Percentiles rank a stretch among this genome's conserved stretches.
phyloP scores from a whole-genome alignment of 352 stramenopile genomes.

The Globisporangium spiculum region DNA sequence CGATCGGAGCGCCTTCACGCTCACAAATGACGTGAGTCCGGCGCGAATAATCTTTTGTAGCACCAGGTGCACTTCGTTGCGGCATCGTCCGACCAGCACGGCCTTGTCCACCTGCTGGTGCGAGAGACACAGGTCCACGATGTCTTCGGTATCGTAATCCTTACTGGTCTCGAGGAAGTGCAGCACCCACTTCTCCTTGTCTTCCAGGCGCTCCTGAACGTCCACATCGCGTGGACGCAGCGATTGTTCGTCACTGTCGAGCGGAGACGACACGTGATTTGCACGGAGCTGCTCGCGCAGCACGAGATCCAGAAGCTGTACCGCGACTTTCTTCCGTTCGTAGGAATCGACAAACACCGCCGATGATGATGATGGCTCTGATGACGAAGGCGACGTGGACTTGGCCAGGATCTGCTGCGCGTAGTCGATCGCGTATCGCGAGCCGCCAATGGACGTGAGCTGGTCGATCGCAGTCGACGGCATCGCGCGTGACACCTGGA shows the following conservation, averaged over 20 bases:
- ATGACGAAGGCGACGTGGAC: not conserved
- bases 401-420: constrained; percentile 42
- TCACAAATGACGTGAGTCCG: constrained; percentile 45
- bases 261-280: constrained; percentile 6
- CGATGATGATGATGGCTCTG: constrained; percentile 17
- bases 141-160: constrained; percentile 58
- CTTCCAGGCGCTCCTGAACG: constrained; percentile 19
- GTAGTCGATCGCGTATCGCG: constrained; percentile 58
- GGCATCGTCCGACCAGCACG: constrained; percentile 47
- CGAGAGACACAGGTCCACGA: constrained; percentile 65
- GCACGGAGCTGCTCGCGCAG: constrained; percentile 54
- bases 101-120: constrained; percentile 70
- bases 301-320: constrained; percentile 54
- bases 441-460: constrained; percentile 51
- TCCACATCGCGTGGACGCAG: constrained; percentile 19
- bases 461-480: constrained; percentile 70
- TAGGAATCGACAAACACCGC: constrained; percentile 26
- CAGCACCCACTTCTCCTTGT: constrained; percentile 49
- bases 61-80: constrained; percentile 43
- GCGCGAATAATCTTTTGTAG: constrained; percentile 51
- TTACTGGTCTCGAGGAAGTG: constrained; percentile 51
- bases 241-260: constrained; percentile 13
- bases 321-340: constrained; percentile 50
- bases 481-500: constrained; percentile 61
- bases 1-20: constrained; percentile 28